Evolutionary conservation across 352 stramenopile genomes (phyloP).

Genomic region (Thalassiosira oceanica): DNA sequence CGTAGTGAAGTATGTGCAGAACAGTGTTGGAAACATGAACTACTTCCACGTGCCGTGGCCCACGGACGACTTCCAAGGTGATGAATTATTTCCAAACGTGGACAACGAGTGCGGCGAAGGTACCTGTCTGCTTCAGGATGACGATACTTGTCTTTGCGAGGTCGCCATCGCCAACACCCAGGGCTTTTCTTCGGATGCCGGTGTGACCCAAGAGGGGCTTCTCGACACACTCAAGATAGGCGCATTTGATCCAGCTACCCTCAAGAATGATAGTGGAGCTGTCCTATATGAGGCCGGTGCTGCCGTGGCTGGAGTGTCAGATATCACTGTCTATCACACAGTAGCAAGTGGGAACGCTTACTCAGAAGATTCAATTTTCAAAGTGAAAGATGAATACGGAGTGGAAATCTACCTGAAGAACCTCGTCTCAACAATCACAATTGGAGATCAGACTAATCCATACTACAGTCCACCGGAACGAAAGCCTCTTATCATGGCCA

Average conservation of each 20-base stretch:
- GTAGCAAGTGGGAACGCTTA: neutral
- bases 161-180: conserved; percentile 18
- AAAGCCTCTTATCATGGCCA: conserved; percentile 31
- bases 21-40: conserved; percentile 37
- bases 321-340: conserved; percentile 17
- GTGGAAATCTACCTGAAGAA: conserved; percentile 41
- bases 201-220: conserved; percentile 6
- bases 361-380: conserved; percentile 39
- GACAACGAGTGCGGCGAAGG: conserved; percentile 36
- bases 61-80: conserved; percentile 15
- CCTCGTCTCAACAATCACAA: conserved; percentile 36
- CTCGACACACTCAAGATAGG: conserved; percentile 21
- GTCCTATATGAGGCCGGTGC: conserved; percentile 19
- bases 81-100: conserved; percentile 36
- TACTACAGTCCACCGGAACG: conserved; percentile 18
- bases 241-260: conserved; percentile 22
- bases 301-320: conserved; percentile 3
- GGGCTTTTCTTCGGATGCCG: conserved; percentile 15
- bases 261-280: too few species aligned
- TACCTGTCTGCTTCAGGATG: conserved; percentile 25
- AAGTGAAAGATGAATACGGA: conserved; percentile 24
- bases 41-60: conserved; percentile 42
- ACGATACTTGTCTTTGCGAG: conserved; percentile 43
- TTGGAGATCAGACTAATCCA: conserved; percentile 29
- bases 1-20: conserved; percentile 16